These are phyloP conservation scores for Parasitella parasitica DNA, from an alignment of 371 early-diverging fungal species.

Conservation along the genomic window DNA sequence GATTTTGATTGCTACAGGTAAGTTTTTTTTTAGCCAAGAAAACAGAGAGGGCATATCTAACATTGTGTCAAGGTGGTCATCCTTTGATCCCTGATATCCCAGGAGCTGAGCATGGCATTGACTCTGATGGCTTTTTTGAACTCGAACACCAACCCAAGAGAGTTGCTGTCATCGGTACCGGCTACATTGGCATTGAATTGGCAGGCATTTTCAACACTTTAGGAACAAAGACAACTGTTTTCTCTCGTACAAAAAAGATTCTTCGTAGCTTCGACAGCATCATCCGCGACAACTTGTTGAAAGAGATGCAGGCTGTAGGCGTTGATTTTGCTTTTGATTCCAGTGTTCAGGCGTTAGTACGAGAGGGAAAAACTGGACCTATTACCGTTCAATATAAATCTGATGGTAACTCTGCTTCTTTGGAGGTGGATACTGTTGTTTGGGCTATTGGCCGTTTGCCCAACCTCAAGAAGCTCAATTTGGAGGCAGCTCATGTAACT, in stretches of 20 bases:
- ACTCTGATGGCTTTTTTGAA: slow-evolving; percentile 96
- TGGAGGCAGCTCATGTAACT: slow-evolving; percentile 68
- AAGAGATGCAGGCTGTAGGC: slow-evolving; percentile 73
- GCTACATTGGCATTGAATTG: slow-evolving; percentile 95
- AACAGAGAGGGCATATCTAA: not conserved
- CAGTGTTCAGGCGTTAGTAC: slow-evolving; percentile 51
- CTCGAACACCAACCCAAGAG: slow-evolving; percentile 89
- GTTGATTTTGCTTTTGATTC: slow-evolving; percentile 74
- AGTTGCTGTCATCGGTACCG: slow-evolving; percentile 87
- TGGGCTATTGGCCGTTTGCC: slow-evolving; percentile 92
- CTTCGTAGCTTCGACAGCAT: slow-evolving; percentile 91
- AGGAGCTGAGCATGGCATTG: slow-evolving; percentile 88
- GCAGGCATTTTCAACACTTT: slow-evolving; percentile 92
- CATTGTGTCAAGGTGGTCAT: slow-evolving; percentile 57
- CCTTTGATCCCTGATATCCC: slow-evolving; percentile 74
- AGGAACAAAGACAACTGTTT: slow-evolving; percentile 86
- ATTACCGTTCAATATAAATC: slow-evolving; percentile 47
- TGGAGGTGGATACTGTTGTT: slow-evolving; percentile 70
- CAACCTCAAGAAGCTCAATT: slow-evolving; percentile 66
- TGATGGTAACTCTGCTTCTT: slow-evolving; percentile 33
- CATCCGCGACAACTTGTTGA: slow-evolving; percentile 80
- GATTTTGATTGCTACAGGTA: slow-evolving; percentile 89
- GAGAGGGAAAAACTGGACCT: slow-evolving; percentile 32
- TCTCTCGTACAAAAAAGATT: slow-evolving; percentile 84
- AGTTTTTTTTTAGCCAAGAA: not conserved